These are phyloP conservation scores for Backusella circina DNA, from an alignment of 192 early-diverging fungal genomes.

Conservation along the genomic window DNA sequence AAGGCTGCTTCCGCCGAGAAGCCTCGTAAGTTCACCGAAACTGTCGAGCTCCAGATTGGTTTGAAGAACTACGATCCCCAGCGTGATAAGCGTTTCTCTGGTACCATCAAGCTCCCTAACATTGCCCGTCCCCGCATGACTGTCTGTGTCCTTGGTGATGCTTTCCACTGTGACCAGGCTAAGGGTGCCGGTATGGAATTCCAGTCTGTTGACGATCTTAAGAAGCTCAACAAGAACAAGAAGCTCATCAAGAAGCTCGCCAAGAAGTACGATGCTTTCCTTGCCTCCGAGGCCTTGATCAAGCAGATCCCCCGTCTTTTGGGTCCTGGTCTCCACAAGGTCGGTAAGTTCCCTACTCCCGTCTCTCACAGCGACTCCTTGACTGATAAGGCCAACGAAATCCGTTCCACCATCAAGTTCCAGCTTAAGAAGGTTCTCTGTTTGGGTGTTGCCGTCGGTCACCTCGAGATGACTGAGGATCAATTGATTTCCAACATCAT, in stretches of 20 bases:
- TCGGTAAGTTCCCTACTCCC: conserved; percentile 98
- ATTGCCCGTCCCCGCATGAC: conserved; percentile 93
- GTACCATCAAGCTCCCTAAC: conserved; percentile 90
- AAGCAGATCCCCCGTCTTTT: conserved; percentile 99
- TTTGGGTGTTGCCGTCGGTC: conserved; percentile 93
- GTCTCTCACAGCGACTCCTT: conserved; percentile 87
- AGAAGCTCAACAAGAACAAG: conserved; percentile 99
- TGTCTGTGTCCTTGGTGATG: conserved; percentile 94
- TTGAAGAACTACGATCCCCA: conserved; percentile 99
- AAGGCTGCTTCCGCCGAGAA: conserved; percentile 80
- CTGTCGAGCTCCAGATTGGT: conserved; percentile 96
- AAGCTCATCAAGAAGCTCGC: conserved; percentile 99
- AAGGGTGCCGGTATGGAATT: conserved; percentile 86
- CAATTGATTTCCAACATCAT: conserved; percentile 95
- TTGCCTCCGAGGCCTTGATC: conserved; percentile 95
- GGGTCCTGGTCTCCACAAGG: conserved; percentile 98
- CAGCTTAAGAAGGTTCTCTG: conserved; percentile 99
- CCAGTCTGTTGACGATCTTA: conserved; percentile 96
- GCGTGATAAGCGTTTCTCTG: conserved; percentile 99
- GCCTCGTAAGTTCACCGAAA: conserved; percentile 95
- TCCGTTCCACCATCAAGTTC: conserved; percentile 99
- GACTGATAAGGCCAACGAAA: conserved; percentile 84
- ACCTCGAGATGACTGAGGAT: conserved; percentile 94
- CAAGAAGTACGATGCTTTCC: conserved; percentile 97
- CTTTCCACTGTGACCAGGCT: conserved; percentile 93